These are phyloP conservation scores for Przewalskia tangutica DNA, from an alignment of 257 asterid species.

Conservation along the genomic window DNA sequence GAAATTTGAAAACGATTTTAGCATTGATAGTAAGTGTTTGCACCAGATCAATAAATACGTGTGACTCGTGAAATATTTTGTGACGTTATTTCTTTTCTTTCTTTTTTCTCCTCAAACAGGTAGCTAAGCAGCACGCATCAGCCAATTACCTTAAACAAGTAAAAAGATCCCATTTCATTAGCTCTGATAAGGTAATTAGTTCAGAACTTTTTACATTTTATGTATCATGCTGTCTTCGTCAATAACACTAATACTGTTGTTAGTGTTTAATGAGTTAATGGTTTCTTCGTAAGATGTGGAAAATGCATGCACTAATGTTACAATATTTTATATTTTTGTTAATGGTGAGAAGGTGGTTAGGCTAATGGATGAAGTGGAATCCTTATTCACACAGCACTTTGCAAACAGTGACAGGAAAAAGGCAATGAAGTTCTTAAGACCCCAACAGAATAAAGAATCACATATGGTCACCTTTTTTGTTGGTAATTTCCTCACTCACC, in stretches of 20 bases:
- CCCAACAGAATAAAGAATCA: conserved; percentile 70
- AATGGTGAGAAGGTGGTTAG: conserved; percentile 58
- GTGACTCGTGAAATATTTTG: neutral
- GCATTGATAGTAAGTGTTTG: accelerated
- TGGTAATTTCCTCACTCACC: conserved; percentile 30
- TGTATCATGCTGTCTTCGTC: neutral
- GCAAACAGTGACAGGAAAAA: conserved; percentile 80
- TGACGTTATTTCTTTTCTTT: neutral
- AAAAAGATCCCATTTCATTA: conserved; percentile 69
- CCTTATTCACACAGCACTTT: conserved; percentile 88
- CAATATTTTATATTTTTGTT: neutral
- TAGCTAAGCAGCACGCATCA: conserved; percentile 59
- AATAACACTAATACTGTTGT: neutral
- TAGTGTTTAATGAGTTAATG: neutral
- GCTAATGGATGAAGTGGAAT: conserved; percentile 97
- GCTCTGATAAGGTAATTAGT: conserved; percentile 71
- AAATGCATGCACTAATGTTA: neutral
- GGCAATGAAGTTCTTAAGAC: conserved; percentile 87
- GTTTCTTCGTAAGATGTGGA: neutral
- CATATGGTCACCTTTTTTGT: conserved; percentile 89
- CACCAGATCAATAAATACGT: neutral
- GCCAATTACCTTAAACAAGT: conserved; percentile 62
- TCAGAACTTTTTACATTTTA: neutral
- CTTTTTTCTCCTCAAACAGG: conserved; percentile 24
- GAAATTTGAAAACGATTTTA: neutral